Conservation (phyloP, 352 stramenopile species). For the Globisporangium megalacanthum region DNA sequence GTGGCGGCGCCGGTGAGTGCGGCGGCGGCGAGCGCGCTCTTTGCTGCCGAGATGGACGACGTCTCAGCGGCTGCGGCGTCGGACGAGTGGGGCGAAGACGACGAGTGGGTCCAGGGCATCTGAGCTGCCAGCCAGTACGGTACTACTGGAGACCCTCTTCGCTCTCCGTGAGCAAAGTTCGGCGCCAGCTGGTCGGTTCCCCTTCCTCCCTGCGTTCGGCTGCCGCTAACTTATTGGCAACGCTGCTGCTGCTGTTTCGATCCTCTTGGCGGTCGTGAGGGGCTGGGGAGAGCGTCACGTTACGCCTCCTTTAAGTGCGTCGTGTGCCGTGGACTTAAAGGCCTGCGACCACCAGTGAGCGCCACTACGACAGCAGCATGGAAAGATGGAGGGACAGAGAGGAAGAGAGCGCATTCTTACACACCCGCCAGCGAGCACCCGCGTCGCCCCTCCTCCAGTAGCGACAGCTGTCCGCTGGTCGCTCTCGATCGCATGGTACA, state of each 20-base stretch:
- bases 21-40: slow-evolving; percentile 42
- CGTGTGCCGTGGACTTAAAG: too few relatives aligned
- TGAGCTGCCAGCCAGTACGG: slow-evolving; percentile 15
- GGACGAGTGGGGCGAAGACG: slow-evolving; percentile 72
- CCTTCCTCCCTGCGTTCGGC: not conserved
- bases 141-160: too few relatives aligned
- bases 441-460: too few relatives aligned
- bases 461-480: too few relatives aligned
- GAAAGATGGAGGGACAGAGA: too few relatives aligned
- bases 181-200: too few relatives aligned
- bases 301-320: too few relatives aligned
- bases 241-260: not conserved
- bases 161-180: too few relatives aligned
- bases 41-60: slow-evolving; percentile 67
- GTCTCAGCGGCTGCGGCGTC: slow-evolving; percentile 28
- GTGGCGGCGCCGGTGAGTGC: slow-evolving; percentile 9
- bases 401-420: not conserved
- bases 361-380: not conserved
- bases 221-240: slow-evolving; percentile 4
- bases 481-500: not conserved
- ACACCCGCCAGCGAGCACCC: too few relatives aligned
- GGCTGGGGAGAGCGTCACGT: too few relatives aligned
- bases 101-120: slow-evolving; percentile 78
- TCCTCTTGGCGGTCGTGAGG: too few relatives aligned
- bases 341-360: not conserved